These are phyloP conservation scores for Auriscalpium vulgare DNA, from an alignment of 768 basidiomycete species.

Conservation along the genomic window DNA sequence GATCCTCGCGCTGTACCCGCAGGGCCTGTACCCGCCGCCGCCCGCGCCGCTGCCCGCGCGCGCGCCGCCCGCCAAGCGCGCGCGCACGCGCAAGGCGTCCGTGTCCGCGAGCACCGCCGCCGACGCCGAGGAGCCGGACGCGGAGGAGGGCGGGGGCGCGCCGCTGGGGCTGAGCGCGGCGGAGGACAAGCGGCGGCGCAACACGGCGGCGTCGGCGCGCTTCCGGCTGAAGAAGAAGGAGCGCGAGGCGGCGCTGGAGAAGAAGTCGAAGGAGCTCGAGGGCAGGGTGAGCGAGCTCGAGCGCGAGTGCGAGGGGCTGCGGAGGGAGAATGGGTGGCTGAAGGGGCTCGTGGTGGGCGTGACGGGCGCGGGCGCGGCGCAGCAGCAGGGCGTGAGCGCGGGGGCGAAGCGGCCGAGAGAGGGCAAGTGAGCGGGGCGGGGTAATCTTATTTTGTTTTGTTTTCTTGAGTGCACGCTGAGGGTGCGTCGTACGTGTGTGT, in stretches of 20 bases:
- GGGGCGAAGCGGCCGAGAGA: slow-evolving; percentile 18
- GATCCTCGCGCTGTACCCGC: slow-evolving; percentile 52
- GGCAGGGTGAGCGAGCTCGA: slow-evolving; percentile 73
- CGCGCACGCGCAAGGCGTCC: slow-evolving; percentile 37
- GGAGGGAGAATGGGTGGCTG: slow-evolving; percentile 89
- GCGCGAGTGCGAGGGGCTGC: slow-evolving; percentile 81
- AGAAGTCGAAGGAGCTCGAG: slow-evolving; percentile 78
- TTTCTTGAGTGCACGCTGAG: too few species aligned
- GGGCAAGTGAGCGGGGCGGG: neutral
- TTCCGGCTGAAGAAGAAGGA: slow-evolving; percentile 97
- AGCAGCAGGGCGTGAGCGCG: slow-evolving; percentile 16
- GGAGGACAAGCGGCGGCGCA: slow-evolving; percentile 90
- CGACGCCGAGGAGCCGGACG: slow-evolving; percentile 10
- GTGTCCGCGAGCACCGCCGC: slow-evolving; percentile 25
- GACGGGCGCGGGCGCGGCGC: slow-evolving; percentile 53
- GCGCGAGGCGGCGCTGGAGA: slow-evolving; percentile 83
- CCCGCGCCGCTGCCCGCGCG: slow-evolving; percentile 14
- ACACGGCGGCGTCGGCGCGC: slow-evolving; percentile 88
- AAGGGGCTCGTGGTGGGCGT: slow-evolving; percentile 86
- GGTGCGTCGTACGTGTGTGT: too few species aligned
- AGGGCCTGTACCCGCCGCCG: slow-evolving; percentile 11
- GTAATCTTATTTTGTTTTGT: too few species aligned
- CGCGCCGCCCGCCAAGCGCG: slow-evolving; percentile 9
- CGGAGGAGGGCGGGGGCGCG: neutral
- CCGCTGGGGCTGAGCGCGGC: slow-evolving; percentile 38